Evolutionary conservation across 2,329 filamentous ascomycete species (phyloP).

Genomic region (Mycosphaerella sp.): DNA sequence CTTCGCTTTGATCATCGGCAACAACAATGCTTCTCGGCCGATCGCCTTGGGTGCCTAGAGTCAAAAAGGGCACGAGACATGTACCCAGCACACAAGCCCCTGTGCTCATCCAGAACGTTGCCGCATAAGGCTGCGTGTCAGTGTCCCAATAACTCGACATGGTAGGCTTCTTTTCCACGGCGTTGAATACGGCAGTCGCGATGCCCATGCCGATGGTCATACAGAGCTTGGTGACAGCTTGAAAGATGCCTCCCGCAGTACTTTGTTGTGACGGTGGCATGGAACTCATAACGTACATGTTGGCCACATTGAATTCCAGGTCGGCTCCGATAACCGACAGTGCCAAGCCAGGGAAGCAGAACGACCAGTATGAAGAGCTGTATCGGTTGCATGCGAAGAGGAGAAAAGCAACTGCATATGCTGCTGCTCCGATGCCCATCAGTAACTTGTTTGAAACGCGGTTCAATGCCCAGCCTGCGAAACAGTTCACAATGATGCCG

Average conservation of each 20-base stretch:
- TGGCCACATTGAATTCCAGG: constrained; percentile 64
- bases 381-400: constrained; percentile 53
- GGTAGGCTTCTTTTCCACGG: constrained; percentile 32
- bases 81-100: constrained; percentile 42
- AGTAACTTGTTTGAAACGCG: constrained; percentile 58
- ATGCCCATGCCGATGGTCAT: constrained; percentile 56
- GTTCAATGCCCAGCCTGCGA: constrained; percentile 57
- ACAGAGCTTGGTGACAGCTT: constrained; percentile 57
- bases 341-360: constrained; percentile 56
- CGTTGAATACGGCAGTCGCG: constrained; percentile 55
- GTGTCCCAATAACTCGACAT: constrained; percentile 40
- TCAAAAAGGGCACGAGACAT: constrained; percentile 48
- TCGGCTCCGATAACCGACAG: constrained; percentile 60
- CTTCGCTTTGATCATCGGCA: neutral
- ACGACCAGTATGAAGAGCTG: constrained; percentile 57
- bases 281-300: constrained; percentile 65
- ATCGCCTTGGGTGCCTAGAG: constrained; percentile 49
- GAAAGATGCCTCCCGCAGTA: constrained; percentile 61
- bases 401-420: constrained; percentile 43
- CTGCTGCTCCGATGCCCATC: constrained; percentile 47
- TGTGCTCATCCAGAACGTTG: constrained; percentile 47
- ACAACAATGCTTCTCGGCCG: constrained; percentile 11
- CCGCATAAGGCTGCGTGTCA: constrained; percentile 45
- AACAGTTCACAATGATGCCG: constrained; percentile 56
- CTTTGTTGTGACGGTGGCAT: constrained; percentile 58